Percentiles rank a stretch among this genome's conserved stretches.
Conservation (phyloP, 345 rosid genomes). For the Punica granatum region DNA sequence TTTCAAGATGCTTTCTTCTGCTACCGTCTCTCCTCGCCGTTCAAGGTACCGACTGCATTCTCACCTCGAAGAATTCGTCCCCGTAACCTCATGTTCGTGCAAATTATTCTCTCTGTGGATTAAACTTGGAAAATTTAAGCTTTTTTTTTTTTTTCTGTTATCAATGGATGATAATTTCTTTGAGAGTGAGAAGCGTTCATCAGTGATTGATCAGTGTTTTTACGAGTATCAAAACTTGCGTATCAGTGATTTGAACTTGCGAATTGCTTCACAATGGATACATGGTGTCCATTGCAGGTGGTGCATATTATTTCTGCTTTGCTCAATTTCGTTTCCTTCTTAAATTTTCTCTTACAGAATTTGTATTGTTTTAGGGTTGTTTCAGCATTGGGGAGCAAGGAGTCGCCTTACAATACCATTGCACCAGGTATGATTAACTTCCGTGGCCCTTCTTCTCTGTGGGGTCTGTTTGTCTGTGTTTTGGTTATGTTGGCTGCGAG, state of each 20-base stretch:
- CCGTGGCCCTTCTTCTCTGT: not conserved
- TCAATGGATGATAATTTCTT: not conserved
- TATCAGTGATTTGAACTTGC: not conserved
- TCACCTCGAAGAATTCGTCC: not conserved
- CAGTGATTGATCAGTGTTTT: not conserved
- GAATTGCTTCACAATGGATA: not conserved
- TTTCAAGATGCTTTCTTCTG: not conserved
- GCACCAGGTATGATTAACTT: constrained; percentile 3
- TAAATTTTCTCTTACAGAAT: not conserved
- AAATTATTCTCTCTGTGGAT: not conserved
- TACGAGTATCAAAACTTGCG: no score
- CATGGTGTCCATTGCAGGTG: not conserved
- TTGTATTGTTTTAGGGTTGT: constrained; percentile 8
- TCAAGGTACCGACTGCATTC: not conserved
- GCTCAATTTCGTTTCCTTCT: not conserved
- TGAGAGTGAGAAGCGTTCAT: not conserved
- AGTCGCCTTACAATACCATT: not conserved
- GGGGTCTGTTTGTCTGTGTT: not conserved
- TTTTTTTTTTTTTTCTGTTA: no score
- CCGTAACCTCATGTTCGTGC: not conserved
- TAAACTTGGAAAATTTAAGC: not conserved
- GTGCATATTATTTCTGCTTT: not conserved
- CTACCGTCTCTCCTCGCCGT: constrained; percentile 2
- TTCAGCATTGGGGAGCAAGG: constrained; percentile 2
- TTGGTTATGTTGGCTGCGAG: not conserved